Evolutionary conservation across 2,329 filamentous ascomycete species (phyloP).

Genomic region (Exophiala aquamarina): DNA sequence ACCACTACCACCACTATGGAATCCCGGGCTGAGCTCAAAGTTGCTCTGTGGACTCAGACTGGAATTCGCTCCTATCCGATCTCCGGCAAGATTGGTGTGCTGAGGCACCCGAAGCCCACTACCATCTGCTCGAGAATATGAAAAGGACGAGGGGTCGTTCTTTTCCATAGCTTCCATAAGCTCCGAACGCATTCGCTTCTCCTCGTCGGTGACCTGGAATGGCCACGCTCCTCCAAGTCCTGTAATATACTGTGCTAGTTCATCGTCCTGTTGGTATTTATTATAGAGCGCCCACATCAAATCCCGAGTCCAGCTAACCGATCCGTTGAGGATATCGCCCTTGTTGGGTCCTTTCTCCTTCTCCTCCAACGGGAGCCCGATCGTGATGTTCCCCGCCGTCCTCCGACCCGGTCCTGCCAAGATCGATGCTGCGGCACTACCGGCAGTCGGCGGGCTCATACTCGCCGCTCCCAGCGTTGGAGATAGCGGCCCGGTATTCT

Average conservation of each 20-base stretch:
- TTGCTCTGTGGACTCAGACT: slow-evolving; percentile 57
- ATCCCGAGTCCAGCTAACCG: slow-evolving; percentile 95
- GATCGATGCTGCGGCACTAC: slow-evolving; percentile 70
- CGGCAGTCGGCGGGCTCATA: slow-evolving; percentile 61
- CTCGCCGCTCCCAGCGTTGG: slow-evolving; percentile 73
- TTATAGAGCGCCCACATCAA: slow-evolving; percentile 95
- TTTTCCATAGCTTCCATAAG: slow-evolving; percentile 82
- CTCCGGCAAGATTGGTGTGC: slow-evolving; percentile 87
- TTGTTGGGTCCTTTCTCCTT: slow-evolving; percentile 99
- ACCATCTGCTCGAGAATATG: slow-evolving; percentile 79
- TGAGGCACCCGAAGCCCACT: slow-evolving; percentile 87
- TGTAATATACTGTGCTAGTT: slow-evolving; percentile 73
- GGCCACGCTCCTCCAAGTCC: slow-evolving; percentile 74
- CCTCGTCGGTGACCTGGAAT: slow-evolving; percentile 84
- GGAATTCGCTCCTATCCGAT: slow-evolving; percentile 58
- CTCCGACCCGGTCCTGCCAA: slow-evolving; percentile 82
- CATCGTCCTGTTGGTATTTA: slow-evolving; percentile 85
- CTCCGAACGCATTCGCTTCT: slow-evolving; percentile 93
- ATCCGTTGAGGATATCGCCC: slow-evolving; percentile 95
- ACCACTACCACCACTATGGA: slow-evolving; percentile 70
- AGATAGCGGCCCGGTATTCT: slow-evolving; percentile 87
- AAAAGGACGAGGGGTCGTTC: slow-evolving; percentile 73
- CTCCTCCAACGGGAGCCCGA: slow-evolving; percentile 88
- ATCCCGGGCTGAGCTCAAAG: slow-evolving; percentile 65
- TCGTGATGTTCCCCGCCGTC: slow-evolving; percentile 80